A percentile compares a stretch with the other conserved stretches of the same genome.
phyloP scores from a whole-genome alignment of 2,329 filamentous ascomycete species.

The Paecilomyces fulvus region DNA sequence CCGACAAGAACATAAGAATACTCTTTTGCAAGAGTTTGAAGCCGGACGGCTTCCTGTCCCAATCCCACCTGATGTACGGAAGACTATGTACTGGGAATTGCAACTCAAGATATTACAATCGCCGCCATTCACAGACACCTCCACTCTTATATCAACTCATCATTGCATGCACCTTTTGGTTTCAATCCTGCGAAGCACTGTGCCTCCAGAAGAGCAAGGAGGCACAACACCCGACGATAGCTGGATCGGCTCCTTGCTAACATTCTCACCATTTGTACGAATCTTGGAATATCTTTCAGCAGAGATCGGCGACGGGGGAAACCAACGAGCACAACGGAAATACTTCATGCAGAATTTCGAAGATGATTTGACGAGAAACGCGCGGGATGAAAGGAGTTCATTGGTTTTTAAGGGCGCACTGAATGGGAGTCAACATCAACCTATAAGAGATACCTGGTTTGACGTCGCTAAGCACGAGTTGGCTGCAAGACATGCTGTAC shows the following conservation, averaged over 20 bases:
- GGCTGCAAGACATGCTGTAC: conserved; percentile 16
- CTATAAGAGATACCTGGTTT: conserved; percentile 33
- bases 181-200: conserved; percentile 29
- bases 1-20: conserved; percentile 29
- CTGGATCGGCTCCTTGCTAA: conserved; percentile 34
- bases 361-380: conserved; percentile 27
- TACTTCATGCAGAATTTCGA: conserved; percentile 38
- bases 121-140: conserved; percentile 33
- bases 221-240: conserved; percentile 21
- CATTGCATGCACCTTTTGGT: conserved; percentile 35
- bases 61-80: conserved; percentile 24
- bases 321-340: conserved; percentile 31
- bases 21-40: conserved; percentile 29
- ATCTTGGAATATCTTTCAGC: conserved; percentile 36
- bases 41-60: conserved; percentile 30
- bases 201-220: conserved; percentile 24
- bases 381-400: conserved; percentile 30
- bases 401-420: conserved; percentile 26
- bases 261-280: conserved; percentile 29
- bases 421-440: conserved; percentile 21
- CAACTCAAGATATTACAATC: conserved; percentile 30
- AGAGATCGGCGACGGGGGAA: conserved; percentile 34
- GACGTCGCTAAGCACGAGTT: conserved; percentile 27
- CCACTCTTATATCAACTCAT: conserved; percentile 32
- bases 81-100: conserved; percentile 26